Conservation (phyloP, 805 yeast genomes). For the Brettanomyces nanus region DNA sequence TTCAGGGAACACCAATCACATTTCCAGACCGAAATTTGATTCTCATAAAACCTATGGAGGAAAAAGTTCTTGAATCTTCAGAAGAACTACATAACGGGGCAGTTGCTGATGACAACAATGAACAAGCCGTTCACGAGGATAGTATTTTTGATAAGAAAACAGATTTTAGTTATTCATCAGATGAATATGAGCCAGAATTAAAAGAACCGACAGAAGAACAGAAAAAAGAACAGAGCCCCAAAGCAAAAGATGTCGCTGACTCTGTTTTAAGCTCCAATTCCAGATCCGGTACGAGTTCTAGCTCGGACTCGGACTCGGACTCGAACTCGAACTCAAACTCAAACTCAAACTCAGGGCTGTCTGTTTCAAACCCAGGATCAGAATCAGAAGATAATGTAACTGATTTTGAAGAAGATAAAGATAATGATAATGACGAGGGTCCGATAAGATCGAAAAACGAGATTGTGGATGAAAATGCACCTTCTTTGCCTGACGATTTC, state of each 20-base stretch:
- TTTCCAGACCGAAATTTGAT: too few relatives aligned
- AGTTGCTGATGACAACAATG: too few relatives aligned
- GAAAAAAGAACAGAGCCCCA: not conserved
- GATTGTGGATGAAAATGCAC: slow-evolving; percentile 56
- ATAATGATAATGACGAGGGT: slow-evolving; percentile 35
- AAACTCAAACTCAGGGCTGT: not conserved
- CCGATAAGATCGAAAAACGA: slow-evolving; percentile 82
- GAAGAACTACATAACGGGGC: too few relatives aligned
- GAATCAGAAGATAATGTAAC: slow-evolving; percentile 15
- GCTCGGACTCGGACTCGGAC: not conserved
- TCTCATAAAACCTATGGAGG: too few relatives aligned
- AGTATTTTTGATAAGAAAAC: slow-evolving; percentile 3
- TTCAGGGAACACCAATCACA: too few relatives aligned
- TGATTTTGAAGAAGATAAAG: slow-evolving; percentile 21
- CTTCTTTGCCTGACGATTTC: slow-evolving; percentile 60
- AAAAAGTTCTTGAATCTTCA: too few relatives aligned
- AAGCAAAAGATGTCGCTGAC: not conserved
- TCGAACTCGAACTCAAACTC: not conserved
- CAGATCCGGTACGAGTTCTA: not conserved
- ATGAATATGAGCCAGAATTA: slow-evolving; percentile 57
- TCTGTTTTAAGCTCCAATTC: not conserved
- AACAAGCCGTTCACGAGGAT: too few relatives aligned
- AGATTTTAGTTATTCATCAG: slow-evolving; percentile 5
- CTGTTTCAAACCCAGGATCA: slow-evolving; percentile 14
- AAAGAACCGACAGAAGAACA: not conserved